Percentiles rank a stretch among this genome's conserved stretches.
Evolutionary conservation across 768 basidiomycete genomes (phyloP).

Genomic region (Strobilomyces confusus): DNA sequence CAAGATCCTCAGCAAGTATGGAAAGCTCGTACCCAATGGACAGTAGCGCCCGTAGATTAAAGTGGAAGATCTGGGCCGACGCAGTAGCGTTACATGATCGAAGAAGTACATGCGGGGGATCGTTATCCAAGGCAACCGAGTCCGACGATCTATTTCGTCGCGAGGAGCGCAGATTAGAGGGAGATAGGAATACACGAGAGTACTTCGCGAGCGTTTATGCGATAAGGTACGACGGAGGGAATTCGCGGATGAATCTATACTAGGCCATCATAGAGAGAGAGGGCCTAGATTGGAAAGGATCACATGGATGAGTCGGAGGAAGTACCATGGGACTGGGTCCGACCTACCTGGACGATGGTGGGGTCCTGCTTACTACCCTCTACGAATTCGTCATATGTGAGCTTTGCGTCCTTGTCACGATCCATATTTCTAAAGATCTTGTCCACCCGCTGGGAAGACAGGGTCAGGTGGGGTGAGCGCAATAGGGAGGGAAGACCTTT

Average conservation of each 20-base stretch:
- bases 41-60: conserved; percentile 23
- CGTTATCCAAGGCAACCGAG: conserved; percentile 13
- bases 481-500: conserved; percentile 54
- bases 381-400: conserved; percentile 96
- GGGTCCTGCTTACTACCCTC: conserved; percentile 99
- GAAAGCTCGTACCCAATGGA: conserved; percentile 43
- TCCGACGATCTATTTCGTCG: conserved; percentile 13
- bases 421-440: conserved; percentile 99
- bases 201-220: conserved; percentile 20
- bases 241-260: conserved; percentile 48
- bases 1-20: conserved; percentile 74
- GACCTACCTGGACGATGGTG: conserved; percentile 90
- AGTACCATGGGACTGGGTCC: conserved; percentile 6
- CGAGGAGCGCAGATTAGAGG: conserved; percentile 22
- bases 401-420: conserved; percentile 85
- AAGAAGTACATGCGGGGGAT: conserved; percentile 23
- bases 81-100: conserved; percentile 24
- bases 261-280: conserved; percentile 93
- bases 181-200: conserved; percentile 22
- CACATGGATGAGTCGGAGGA: conserved; percentile 17
- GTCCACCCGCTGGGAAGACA: conserved; percentile 74
- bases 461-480: conserved; percentile 9
- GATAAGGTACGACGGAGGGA: conserved; percentile 19
- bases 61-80: conserved; percentile 9
- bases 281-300: conserved; percentile 50